Percentiles rank a stretch among this genome's conserved stretches.
Conservation (phyloP, 1,284 basidiomycete species). For the Heterobasidion irregulare region DNA sequence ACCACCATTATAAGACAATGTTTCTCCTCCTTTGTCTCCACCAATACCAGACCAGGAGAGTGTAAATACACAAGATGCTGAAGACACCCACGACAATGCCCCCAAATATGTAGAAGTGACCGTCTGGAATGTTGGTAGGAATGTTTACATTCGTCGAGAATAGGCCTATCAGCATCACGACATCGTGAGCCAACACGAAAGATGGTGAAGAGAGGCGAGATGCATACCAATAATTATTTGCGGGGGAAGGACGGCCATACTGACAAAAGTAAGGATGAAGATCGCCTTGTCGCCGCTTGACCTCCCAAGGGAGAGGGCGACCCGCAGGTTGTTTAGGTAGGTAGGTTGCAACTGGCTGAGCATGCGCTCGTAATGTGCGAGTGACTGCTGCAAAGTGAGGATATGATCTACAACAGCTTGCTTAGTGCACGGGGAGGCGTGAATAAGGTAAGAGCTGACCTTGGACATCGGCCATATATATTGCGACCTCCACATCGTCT, state of each 20-base stretch:
- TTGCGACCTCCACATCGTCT: conserved; percentile 62
- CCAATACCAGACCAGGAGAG: conserved; percentile 44
- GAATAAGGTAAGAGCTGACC: conserved; percentile 36
- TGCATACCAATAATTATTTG: conserved; percentile 56
- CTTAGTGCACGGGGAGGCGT: conserved; percentile 1
- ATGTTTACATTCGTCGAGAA: conserved; percentile 36
- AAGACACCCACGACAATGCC: conserved; percentile 35
- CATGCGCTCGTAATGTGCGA: conserved; percentile 86
- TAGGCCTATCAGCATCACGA: conserved; percentile 32
- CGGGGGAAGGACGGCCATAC: conserved; percentile 63
- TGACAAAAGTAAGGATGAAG: conserved; percentile 60
- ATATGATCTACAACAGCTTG: conserved; percentile 68
- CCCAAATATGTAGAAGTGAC: conserved; percentile 34
- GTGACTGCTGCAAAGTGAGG: conserved; percentile 76
- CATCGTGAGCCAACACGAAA: neutral
- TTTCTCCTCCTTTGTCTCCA: conserved; percentile 44
- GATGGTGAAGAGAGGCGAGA: neutral
- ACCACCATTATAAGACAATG: too few species aligned
- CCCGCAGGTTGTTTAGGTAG: conserved; percentile 73
- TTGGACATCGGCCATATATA: conserved; percentile 91
- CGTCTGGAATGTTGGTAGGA: conserved; percentile 13
- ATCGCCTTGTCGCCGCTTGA: conserved; percentile 60
- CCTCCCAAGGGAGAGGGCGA: conserved; percentile 54
- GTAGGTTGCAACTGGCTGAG: conserved; percentile 83
- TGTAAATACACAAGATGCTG: conserved; percentile 31